Percentiles rank a stretch among this genome's conserved stretches.
Conservation (phyloP, 2,329 filamentous ascomycete species). For the Sclerotinia glacialis region DNA sequence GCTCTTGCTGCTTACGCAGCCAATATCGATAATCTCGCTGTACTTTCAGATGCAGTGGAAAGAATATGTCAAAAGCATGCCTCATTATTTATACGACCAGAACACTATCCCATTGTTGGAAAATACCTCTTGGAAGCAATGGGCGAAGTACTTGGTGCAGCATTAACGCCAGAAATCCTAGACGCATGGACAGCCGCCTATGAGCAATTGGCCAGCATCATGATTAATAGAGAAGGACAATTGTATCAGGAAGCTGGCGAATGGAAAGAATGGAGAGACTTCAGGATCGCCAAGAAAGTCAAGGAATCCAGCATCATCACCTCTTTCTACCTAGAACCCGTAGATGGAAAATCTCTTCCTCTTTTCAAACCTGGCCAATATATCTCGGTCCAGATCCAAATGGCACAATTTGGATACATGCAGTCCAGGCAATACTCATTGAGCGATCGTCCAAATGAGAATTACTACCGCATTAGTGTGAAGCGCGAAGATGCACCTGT, state of each 20-base stretch:
- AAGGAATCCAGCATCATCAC: slow-evolving; percentile 60
- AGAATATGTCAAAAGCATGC: slow-evolving; percentile 76
- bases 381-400: slow-evolving; percentile 60
- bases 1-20: slow-evolving; percentile 70
- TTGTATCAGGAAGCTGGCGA: slow-evolving; percentile 53
- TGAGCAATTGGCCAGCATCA: slow-evolving; percentile 65
- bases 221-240: slow-evolving; percentile 62
- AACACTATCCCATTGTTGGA: slow-evolving; percentile 70
- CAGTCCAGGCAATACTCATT: slow-evolving; percentile 77
- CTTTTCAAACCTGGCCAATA: slow-evolving; percentile 70
- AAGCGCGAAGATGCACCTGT: slow-evolving; percentile 54
- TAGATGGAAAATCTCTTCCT: slow-evolving; percentile 58
- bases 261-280: slow-evolving; percentile 52
- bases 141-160: slow-evolving; percentile 63
- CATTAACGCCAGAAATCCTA: slow-evolving; percentile 62
- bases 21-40: slow-evolving; percentile 67
- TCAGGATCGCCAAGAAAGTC: slow-evolving; percentile 58
- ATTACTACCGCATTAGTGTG: slow-evolving; percentile 70
- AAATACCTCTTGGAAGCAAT: slow-evolving; percentile 66
- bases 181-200: slow-evolving; percentile 73
- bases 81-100: slow-evolving; percentile 64
- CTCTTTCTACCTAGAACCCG: slow-evolving; percentile 67
- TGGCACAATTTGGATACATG: slow-evolving; percentile 59
- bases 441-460: slow-evolving; percentile 53
- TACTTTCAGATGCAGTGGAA: slow-evolving; percentile 55